phyloP scores from a whole-genome alignment of 192 early-diverging fungal genomes.

The Dissophora ornata region DNA sequence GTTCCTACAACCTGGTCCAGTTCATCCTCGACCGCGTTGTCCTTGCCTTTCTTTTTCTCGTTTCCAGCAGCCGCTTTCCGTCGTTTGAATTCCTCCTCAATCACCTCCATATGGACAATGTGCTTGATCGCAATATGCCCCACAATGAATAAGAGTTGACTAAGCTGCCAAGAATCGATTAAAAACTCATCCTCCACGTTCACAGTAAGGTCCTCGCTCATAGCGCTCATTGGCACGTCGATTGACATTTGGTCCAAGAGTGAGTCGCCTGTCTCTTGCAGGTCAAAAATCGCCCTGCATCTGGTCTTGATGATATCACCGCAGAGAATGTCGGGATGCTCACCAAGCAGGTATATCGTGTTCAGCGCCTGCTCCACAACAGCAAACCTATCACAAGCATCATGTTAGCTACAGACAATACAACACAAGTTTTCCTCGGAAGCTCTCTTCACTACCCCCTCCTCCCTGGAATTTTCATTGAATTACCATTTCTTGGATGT shows the following conservation, averaged over 20 bases:
- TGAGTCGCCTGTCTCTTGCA: slow-evolving; percentile 52
- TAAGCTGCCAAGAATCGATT: slow-evolving; percentile 77
- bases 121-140: slow-evolving; percentile 98
- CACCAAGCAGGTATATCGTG: slow-evolving; percentile 88
- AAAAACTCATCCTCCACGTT: slow-evolving; percentile 36
- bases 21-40: slow-evolving; percentile 77
- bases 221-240: background rate
- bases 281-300: slow-evolving; percentile 72
- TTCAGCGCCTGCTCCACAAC: slow-evolving; percentile 96
- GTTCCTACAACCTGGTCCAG: slow-evolving; percentile 93
- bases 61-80: slow-evolving; percentile 64
- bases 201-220: slow-evolving; percentile 26
- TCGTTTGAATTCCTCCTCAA: slow-evolving; percentile 94
- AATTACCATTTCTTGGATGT: slow-evolving; percentile 65
- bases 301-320: slow-evolving; percentile 79
- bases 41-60: slow-evolving; percentile 53
- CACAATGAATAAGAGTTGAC: slow-evolving; percentile 90
- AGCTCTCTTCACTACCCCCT: too few relatives aligned
- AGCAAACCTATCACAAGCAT: slow-evolving; percentile 77
- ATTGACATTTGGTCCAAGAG: slow-evolving; percentile 40
- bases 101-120: slow-evolving; percentile 93
- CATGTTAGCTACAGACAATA: background rate
- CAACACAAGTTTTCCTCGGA: too few relatives aligned
- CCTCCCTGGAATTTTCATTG: too few relatives aligned
- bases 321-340: slow-evolving; percentile 89